Evolutionary conservation across 805 yeast species (phyloP).

Genomic region (Kodamaea hsintzibuensis): DNA sequence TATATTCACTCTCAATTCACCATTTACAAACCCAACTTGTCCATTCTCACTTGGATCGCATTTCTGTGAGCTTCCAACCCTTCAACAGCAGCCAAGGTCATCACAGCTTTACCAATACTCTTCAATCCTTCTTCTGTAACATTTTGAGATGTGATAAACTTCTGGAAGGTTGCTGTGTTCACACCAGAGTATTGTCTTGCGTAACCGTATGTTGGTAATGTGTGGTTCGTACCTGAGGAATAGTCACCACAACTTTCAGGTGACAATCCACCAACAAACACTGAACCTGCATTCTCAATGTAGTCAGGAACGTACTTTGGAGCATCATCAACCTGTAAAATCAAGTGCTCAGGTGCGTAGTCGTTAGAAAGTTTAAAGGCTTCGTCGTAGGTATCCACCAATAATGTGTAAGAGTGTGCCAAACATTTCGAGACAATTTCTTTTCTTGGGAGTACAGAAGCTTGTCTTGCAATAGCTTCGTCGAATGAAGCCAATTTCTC

Average conservation of each 20-base stretch:
- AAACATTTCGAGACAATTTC: conserved; percentile 92
- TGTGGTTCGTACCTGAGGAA: conserved; percentile 97
- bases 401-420: conserved; percentile 82
- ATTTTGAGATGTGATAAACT: conserved; percentile 91
- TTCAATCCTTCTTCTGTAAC: conserved; percentile 82
- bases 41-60: conserved; percentile 94
- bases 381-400: conserved; percentile 67
- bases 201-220: conserved; percentile 97
- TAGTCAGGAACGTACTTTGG: conserved; percentile 60
- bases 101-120: conserved; percentile 93
- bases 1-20: too few relatives aligned
- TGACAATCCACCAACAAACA: conserved; percentile 92
- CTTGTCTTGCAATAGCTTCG: conserved; percentile 82
- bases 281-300: conserved; percentile 93
- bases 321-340: conserved; percentile 85
- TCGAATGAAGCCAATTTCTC: conserved; percentile 69
- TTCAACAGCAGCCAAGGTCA: conserved; percentile 93
- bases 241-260: conserved; percentile 99
- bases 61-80: conserved; percentile 97
- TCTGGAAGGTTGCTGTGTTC: conserved; percentile 93
- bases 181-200: conserved; percentile 98
- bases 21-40: conserved; percentile 59
- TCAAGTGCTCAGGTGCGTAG: conserved; percentile 98
- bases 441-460: conserved; percentile 80
- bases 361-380: conserved; percentile 86